These are phyloP conservation scores for Meyerozyma elateridarum DNA, from an alignment of 1,139 yeast genomes.

Conservation along the genomic window DNA sequence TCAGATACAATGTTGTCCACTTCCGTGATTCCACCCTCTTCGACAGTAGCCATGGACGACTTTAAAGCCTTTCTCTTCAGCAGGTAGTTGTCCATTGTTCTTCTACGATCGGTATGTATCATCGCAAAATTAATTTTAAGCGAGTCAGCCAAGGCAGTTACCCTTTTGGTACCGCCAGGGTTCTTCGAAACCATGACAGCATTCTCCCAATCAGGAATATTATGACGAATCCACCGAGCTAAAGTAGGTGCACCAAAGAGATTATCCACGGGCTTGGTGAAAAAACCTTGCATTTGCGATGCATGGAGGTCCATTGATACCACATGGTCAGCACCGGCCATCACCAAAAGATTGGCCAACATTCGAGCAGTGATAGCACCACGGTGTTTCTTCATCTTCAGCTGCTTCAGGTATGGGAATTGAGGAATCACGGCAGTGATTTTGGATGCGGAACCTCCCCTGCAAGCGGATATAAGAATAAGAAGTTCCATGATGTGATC, in stretches of 20 bases:
- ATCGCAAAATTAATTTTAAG: slow-evolving; percentile 94
- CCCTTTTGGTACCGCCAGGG: slow-evolving; percentile 98
- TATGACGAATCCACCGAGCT: slow-evolving; percentile 93
- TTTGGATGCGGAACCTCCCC: slow-evolving; percentile 95
- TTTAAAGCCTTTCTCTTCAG: slow-evolving; percentile 34
- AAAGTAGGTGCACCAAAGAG: slow-evolving; percentile 94
- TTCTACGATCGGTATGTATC: slow-evolving; percentile 97
- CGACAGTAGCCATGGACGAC: slow-evolving; percentile 43
- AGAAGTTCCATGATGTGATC: slow-evolving; percentile 96
- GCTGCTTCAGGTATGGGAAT: slow-evolving; percentile 95
- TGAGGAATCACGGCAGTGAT: slow-evolving; percentile 97
- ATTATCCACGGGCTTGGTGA: slow-evolving; percentile 94
- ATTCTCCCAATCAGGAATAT: slow-evolving; percentile 74
- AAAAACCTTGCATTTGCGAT: slow-evolving; percentile 98
- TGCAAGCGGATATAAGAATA: slow-evolving; percentile 89
- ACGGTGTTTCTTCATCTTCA: slow-evolving; percentile 96
- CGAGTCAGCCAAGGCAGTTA: slow-evolving; percentile 93
- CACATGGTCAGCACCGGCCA: slow-evolving; percentile 99
- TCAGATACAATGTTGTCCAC: slow-evolving; percentile 69
- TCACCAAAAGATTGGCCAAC: slow-evolving; percentile 89
- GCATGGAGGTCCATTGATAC: slow-evolving; percentile 98
- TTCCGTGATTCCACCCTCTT: too few species aligned
- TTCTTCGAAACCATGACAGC: slow-evolving; percentile 91
- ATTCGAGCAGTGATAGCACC: slow-evolving; percentile 99
- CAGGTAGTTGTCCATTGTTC: slow-evolving; percentile 68